A percentile compares a stretch with the other conserved stretches of the same genome.
Evolutionary conservation across 164 flowering plant genomes (phyloP).

Genomic region (Sextonia rubra): DNA sequence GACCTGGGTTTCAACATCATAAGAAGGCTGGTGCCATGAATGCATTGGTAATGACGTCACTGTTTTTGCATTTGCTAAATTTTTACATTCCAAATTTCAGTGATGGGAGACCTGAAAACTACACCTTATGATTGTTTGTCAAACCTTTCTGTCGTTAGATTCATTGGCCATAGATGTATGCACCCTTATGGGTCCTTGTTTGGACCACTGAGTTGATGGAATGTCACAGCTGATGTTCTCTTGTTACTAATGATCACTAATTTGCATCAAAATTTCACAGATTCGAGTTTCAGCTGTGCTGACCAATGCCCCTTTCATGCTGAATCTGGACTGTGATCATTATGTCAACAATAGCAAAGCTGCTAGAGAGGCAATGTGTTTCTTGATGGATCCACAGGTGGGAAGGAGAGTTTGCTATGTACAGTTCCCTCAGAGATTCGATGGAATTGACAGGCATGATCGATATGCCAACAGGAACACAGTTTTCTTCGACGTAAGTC

Average conservation of each 20-base stretch:
- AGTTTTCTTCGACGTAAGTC: slow-evolving; percentile 94
- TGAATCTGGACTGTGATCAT: slow-evolving; percentile 96
- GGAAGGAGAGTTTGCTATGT: slow-evolving; percentile 88
- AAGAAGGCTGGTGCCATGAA: slow-evolving; percentile 99
- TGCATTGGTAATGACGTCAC: slow-evolving; percentile 55
- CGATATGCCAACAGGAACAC: slow-evolving; percentile 96
- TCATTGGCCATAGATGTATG: not conserved
- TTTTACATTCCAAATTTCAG: not conserved
- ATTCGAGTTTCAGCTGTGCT: slow-evolving; percentile 91
- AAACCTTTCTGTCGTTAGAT: not conserved
- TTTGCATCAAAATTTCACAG: slow-evolving; percentile 28
- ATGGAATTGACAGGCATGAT: slow-evolving; percentile 82
- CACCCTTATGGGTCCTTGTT: not conserved
- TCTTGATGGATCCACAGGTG: slow-evolving; percentile 94
- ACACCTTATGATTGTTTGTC: not conserved
- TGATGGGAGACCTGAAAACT: not conserved
- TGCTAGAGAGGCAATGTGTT: slow-evolving; percentile 89
- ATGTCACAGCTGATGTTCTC: no score
- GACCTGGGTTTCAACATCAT: slow-evolving; percentile 96
- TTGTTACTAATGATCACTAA: not conserved
- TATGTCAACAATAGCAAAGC: slow-evolving; percentile 94
- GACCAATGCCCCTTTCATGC: slow-evolving; percentile 93
- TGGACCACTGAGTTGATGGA: not conserved
- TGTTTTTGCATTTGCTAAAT: not conserved
- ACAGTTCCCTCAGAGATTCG: slow-evolving; percentile 95